Conservation (phyloP, 805 yeast genomes). For the Metschnikowia sp. region DNA sequence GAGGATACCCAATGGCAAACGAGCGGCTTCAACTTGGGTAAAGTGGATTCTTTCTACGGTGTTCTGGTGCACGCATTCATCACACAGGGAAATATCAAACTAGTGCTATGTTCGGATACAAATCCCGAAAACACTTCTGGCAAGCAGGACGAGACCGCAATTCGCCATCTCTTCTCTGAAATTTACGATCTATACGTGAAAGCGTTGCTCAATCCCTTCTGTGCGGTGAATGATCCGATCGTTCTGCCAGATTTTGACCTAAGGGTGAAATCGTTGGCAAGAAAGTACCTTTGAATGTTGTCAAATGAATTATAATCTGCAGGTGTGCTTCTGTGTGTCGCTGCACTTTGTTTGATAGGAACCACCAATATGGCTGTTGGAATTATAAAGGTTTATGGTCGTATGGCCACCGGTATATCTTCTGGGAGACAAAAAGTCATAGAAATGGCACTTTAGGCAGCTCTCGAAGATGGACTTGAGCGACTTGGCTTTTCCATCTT, state of each 20-base stretch:
- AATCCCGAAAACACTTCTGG: constrained; percentile 1
- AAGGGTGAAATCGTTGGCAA: constrained; percentile 66
- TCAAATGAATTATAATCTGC: too few species aligned
- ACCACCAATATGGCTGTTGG: too few species aligned
- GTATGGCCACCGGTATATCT: too few species aligned
- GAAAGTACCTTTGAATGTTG: constrained; percentile 56
- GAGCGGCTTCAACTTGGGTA: constrained; percentile 63
- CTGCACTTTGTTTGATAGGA: too few species aligned
- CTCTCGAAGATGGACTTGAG: too few species aligned
- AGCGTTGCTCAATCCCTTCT: constrained; percentile 82
- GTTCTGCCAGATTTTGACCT: constrained; percentile 71
- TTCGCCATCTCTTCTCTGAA: constrained; percentile 80
- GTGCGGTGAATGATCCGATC: constrained; percentile 70
- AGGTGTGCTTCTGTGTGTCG: too few species aligned
- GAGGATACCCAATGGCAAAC: constrained; percentile 86
- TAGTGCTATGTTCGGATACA: constrained; percentile 53
- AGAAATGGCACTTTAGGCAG: too few species aligned
- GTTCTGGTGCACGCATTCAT: constrained; percentile 77
- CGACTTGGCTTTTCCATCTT: too few species aligned
- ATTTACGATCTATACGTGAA: constrained; percentile 86
- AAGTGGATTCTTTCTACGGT: constrained; percentile 83
- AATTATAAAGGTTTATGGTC: too few species aligned
- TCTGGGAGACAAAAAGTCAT: too few species aligned
- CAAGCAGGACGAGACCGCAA: constrained; percentile 59
- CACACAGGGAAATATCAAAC: constrained; percentile 83